Base-by-base conservation (phyloP, 371 early-diverging fungal genomes). In the Syncephalis plumigaleata region DNA sequence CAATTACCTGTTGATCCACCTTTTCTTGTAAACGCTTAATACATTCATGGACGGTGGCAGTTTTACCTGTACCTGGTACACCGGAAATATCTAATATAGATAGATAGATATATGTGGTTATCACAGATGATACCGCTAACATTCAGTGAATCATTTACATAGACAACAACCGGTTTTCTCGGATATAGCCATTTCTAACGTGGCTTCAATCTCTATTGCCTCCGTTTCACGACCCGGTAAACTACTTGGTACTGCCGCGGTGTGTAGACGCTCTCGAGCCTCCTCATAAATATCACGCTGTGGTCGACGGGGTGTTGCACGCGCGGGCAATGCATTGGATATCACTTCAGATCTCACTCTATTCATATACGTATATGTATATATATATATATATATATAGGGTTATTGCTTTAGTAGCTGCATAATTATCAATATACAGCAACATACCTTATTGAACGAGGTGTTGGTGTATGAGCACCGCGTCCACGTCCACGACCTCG, bases 21-120 rank as follows among this genome's bases (percentile, higher is more conserved):
- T 75, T 71, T 8, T 72, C 66, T 40, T 80, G 71, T 36, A 92
- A 65, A 23, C 78, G 64, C 8, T 79, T 69, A 23, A 98, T 76
- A 0, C 87, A 90, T 56, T 82, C 83, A 15, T 77, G 68, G 0
- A 97, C 86, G 0, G 96, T 94, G 0, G 93, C 96, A 0, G 98
- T 98, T 61, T 98, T 98, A 37, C 98, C 98, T 2, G 98, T 95
- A 1, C 99, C 98, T 0, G 95, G 94, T 0, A 93, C 90, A 2
- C 95, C 94, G n/a, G 91, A 86, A 15, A 96, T 82, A 58, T 92
- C 78, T 79, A 53, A n/a, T n/a, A n/a, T n/a, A n/a, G n/a, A n/a
- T n/a, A 52, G 23, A 42, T 21, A 42, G 4, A 44, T 18, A 16
- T 3, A 13, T 42, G 1, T 16, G n/a, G n/a, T n/a, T 8, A 43